Evolutionary conservation across 805 yeast genomes (phyloP), one percentile per base, ranked within the genome.

Genomic region (Kuraishia hungarica): DNA sequence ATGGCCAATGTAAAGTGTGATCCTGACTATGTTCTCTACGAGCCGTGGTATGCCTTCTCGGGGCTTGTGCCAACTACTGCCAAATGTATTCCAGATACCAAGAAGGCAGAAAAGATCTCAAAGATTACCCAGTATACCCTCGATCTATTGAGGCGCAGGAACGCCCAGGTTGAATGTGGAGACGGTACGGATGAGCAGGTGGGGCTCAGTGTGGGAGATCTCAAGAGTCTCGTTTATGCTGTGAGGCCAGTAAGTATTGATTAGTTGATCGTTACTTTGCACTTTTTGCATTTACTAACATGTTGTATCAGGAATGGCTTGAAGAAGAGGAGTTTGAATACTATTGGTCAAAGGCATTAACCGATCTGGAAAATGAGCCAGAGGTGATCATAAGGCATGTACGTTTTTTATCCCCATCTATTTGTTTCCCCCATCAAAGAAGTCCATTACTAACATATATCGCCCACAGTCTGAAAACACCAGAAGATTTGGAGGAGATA

Each of bases 51-150:
- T 59, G 71, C 80, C 47, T 64, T 82, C 35, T 74, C 77, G 56
- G 86, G 88, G 4, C 55, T 81, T 17, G 69, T 88, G 22, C 89
- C 94, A 11, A 62, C 83, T 2, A 66, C 81, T 52, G 88, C 86
- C 22, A 67, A 67, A 46, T 93, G 98, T 73, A 76, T 84, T 17
- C 85, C 86, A 39, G 97, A 93, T 66, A 81, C 84, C 39, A 79
- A 80, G 61, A 85, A 82, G 67, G 84, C 86, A 46, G 84, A 87
- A 60, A 79, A 84, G 61, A 77, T 87, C 39, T 79, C 79, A 51
- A 81, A 82, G 53, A 80, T 91, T 72, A 79, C 84, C 15, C 78
- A 81, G 54, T 85, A 84, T 60, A 82, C 91, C 0, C 72, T 87
- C 55, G 84, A 82, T 57, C 67, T 86, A 53, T 72, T 92, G 61